A percentile compares a stretch with the other conserved stretches of the same genome.
phyloP scores from a whole-genome alignment of 805 yeast species.

The Starmera dryadoides region DNA sequence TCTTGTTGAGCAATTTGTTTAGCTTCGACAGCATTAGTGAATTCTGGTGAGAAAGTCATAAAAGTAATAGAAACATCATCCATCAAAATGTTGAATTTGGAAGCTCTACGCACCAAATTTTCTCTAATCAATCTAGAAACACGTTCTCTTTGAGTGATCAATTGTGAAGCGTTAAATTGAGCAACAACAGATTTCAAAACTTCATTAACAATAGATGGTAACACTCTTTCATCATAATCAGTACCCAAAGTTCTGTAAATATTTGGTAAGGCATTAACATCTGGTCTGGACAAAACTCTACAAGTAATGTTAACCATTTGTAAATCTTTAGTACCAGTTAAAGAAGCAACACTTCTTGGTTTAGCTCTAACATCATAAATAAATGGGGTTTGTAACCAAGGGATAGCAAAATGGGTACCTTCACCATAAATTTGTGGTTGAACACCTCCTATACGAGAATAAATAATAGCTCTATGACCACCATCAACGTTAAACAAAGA shows the following conservation, averaged over 20 bases:
- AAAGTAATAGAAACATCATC: constrained; percentile 96
- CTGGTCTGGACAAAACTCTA: constrained; percentile 90
- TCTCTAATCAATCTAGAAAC: constrained; percentile 90
- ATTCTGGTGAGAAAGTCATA: constrained; percentile 97
- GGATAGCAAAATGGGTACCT: constrained; percentile 92
- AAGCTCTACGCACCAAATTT: constrained; percentile 83
- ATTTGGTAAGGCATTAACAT: constrained; percentile 65
- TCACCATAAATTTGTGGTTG: constrained; percentile 77
- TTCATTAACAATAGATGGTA: constrained; percentile 97
- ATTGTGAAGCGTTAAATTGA: constrained; percentile 95
- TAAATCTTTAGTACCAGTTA: constrained; percentile 96
- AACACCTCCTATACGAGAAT: constrained; percentile 82
- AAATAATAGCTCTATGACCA: constrained; percentile 96
- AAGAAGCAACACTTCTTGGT: constrained; percentile 91
- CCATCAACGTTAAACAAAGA: constrained; percentile 88
- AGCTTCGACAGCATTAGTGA: constrained; percentile 95
- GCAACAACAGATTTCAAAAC: constrained; percentile 96
- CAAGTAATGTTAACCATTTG: constrained; percentile 99
- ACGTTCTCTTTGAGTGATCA: constrained; percentile 97
- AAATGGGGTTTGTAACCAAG: constrained; percentile 91
- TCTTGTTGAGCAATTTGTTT: constrained; percentile 99
- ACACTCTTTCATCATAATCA: constrained; percentile 94
- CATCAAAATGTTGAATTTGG: constrained; percentile 75
- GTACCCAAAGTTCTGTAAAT: constrained; percentile 89
- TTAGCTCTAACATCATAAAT: constrained; percentile 94